phyloP scores from a whole-genome alignment of 2,329 filamentous ascomycete species.

The Emergomyces orientalis region DNA sequence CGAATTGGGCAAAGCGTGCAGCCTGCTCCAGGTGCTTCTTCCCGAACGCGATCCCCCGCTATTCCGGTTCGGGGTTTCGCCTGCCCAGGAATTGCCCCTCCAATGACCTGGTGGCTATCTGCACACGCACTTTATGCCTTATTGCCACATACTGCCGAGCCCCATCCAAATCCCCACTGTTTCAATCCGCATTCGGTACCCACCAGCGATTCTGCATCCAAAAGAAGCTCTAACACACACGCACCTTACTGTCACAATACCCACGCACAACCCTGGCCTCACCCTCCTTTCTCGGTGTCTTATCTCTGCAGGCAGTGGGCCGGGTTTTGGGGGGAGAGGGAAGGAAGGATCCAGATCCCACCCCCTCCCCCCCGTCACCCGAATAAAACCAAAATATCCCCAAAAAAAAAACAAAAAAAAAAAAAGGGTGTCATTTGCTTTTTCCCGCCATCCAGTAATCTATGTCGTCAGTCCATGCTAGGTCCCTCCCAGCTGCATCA shows the following conservation, averaged over 20 bases:
- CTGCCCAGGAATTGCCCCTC: not conserved
- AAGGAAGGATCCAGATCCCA: no score
- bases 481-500: not conserved
- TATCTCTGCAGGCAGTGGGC: not conserved
- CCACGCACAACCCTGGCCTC: not conserved
- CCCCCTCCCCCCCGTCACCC: no score
- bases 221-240: not conserved
- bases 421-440: not conserved
- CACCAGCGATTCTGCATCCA: not conserved
- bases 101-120: not conserved
- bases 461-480: not conserved
- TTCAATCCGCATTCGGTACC: not conserved
- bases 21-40: not conserved
- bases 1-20: not conserved
- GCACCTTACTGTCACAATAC: not conserved
- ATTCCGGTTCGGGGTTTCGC: not conserved
- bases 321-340: no score
- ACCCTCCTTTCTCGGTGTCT: not conserved
- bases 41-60: not conserved
- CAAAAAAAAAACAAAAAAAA: no score
- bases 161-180: not conserved
- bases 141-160: not conserved
- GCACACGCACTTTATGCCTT: not conserved
- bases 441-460: not conserved
- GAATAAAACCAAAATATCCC: not conserved